These are phyloP conservation scores for Lentinula lateritia DNA, from an alignment of 768 basidiomycete genomes.

Conservation along the genomic window DNA sequence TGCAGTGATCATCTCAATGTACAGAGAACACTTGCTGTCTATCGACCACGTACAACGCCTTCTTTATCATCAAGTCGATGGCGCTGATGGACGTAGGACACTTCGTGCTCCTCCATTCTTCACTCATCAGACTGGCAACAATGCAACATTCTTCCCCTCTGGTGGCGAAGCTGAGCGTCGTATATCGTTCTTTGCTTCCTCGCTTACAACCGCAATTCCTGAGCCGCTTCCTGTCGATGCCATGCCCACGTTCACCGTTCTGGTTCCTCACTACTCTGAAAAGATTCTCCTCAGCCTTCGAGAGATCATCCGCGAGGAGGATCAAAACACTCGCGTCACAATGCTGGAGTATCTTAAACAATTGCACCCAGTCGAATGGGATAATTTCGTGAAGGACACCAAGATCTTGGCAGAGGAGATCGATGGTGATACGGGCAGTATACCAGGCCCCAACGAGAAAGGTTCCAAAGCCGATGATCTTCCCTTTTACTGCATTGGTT, in stretches of 20 bases:
- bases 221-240: constrained; percentile 95
- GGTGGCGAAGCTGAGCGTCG: constrained; percentile 96
- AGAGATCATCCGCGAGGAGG: constrained; percentile 98
- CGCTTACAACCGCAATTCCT: constrained; percentile 91
- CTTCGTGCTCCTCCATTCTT: constrained; percentile 98
- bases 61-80: constrained; percentile 94
- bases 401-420: constrained; percentile 97
- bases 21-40: constrained; percentile 94
- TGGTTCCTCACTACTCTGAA: constrained; percentile 98
- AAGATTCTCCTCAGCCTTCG: constrained; percentile 95
- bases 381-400: constrained; percentile 99
- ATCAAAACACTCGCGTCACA: constrained; percentile 94
- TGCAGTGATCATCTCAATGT: constrained; percentile 99
- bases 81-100: constrained; percentile 82
- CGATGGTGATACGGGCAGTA: constrained; percentile 48
- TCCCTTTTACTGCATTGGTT: constrained; percentile 98
- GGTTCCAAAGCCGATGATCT: constrained; percentile 78
- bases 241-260: constrained; percentile 99
- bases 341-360: constrained; percentile 98
- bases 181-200: constrained; percentile 98
- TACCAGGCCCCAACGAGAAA: constrained; percentile 65
- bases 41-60: constrained; percentile 98
- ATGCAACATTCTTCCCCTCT: constrained; percentile 85
- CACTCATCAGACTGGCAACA: constrained; percentile 79
- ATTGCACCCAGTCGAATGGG: constrained; percentile 98